Conservation (phyloP, 139 green algal species). For the Picochlorum sp. region DNA sequence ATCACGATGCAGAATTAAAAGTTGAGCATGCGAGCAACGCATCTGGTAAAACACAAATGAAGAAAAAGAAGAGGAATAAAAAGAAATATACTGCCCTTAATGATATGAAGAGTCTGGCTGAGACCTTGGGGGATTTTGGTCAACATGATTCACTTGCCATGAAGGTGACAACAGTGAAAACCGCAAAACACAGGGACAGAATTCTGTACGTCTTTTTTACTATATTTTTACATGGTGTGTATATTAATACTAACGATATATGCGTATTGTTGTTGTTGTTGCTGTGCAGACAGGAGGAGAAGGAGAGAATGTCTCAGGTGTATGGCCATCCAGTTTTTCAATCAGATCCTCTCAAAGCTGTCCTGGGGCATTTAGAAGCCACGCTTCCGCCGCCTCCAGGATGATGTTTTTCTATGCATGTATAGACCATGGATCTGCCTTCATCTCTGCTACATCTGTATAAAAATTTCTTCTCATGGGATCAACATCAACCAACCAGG, state of each 20-base stretch:
- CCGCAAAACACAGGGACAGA: neutral
- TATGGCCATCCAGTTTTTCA: constrained; percentile 38
- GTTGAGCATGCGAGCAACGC: neutral
- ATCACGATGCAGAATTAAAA: neutral
- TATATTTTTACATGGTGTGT: no score
- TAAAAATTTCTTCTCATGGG: constrained; percentile 37
- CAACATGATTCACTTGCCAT: neutral
- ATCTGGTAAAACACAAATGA: neutral
- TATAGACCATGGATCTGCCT: constrained; percentile 19
- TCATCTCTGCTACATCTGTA: constrained; percentile 22
- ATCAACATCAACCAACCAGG: constrained; percentile 28
- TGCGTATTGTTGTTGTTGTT: neutral
- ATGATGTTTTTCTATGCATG: neutral
- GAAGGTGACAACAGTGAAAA: constrained; percentile 2
- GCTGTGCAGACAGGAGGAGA: constrained; percentile 20
- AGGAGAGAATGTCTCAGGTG: constrained; percentile 29
- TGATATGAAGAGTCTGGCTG: neutral
- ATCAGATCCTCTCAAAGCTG: constrained; percentile 34
- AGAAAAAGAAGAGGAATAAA: neutral
- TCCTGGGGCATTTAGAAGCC: constrained; percentile 34
- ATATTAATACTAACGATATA: no score
- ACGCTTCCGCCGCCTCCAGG: constrained; percentile 19
- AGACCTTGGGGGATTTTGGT: neutral
- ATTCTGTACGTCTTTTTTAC: neutral
- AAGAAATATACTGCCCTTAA: neutral